Evolutionary conservation across 495 filamentous ascomycete species (phyloP).

Genomic region (Daldinia childiae): DNA sequence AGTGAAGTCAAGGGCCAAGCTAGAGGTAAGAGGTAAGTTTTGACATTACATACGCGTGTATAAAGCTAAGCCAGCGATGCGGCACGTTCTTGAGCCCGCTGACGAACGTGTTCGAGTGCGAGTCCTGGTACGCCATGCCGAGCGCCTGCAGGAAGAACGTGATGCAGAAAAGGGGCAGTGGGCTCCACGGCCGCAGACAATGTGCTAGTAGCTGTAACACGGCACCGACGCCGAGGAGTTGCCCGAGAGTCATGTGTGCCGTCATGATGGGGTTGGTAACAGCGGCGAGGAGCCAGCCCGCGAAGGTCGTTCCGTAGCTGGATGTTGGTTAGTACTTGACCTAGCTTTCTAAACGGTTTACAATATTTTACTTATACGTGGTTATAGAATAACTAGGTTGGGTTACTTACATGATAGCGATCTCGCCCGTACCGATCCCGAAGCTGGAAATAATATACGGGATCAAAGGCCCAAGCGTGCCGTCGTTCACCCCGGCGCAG

Average conservation of each 20-base stretch:
- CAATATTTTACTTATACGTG: too few species aligned
- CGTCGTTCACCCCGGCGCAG: conserved; percentile 64
- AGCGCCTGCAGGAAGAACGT: conserved; percentile 61
- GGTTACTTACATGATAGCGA: conserved; percentile 55
- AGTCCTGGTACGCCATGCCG: conserved; percentile 64
- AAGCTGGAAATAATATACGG: conserved; percentile 64
- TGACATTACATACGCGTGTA: conserved; percentile 52
- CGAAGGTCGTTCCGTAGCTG: conserved; percentile 55
- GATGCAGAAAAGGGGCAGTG: conserved; percentile 56
- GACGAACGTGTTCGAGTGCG: conserved; percentile 63
- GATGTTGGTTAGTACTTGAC: background rate
- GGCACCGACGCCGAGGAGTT: conserved; percentile 60
- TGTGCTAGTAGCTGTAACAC: conserved; percentile 59
- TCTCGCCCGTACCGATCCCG: conserved; percentile 56
- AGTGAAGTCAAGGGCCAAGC: background rate
- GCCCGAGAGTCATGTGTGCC: conserved; percentile 55
- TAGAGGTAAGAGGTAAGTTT: background rate
- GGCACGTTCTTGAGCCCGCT: conserved; percentile 53
- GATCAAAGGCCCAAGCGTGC: conserved; percentile 63
- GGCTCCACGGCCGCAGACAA: conserved; percentile 58
- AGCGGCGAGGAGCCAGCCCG: conserved; percentile 60
- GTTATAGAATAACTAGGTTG: too few species aligned
- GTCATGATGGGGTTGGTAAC: conserved; percentile 59
- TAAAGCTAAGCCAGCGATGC: conserved; percentile 66
- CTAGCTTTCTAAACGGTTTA: too few species aligned